Evolutionary conservation across 495 filamentous ascomycete genomes (phyloP), one percentile per base, ranked within the genome.

Genomic region (Xylaria palmicola): DNA sequence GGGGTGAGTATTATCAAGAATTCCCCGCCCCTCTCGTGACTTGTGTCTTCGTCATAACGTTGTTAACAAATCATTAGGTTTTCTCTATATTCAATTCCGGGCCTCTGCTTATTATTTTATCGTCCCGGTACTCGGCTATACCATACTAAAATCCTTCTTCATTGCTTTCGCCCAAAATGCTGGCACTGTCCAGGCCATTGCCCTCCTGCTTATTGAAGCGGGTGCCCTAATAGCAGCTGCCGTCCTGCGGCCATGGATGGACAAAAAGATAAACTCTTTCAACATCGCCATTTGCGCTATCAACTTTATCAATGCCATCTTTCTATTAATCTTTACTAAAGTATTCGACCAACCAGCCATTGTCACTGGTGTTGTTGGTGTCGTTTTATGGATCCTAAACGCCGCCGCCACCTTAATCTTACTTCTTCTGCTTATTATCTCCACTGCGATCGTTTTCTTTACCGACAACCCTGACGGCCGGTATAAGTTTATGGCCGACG

Each of bases 71-170:
- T 19, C 15, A 19, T 12, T 29, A 71, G 69, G 94, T 13, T 98
- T 98, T 77, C 80, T 98, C 39, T 98, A 98, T 67, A 92, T 98
- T 49, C 94, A 97, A 73, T 98, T 96, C 80, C 90, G 93, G 51
- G 93, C 94, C 15, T 93, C 93, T 2, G 90, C 92, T 6, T 98
- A 98, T 80, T 98, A 96, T 77, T 98, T 95, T 73, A 89, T 98
- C 68, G 83, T 94, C 15, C 93, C 93, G 0, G 70, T 89, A 32
- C 81, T 98, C 43, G 68, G 79, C 37, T 96, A 98, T 68, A 86
- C 88, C 15, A 68, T 97, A 6, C 60, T 96, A 66, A 98, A 97
- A 79, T 85, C 86, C 43, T 85, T 97, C 77, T 98, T 98, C 74
- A 89, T 98, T 66, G 90, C 88, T 32, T 86, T 98, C 44, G 88